Evolutionary conservation across 495 filamentous ascomycete species (phyloP).

Genomic region (Aspergillus panamensis): DNA sequence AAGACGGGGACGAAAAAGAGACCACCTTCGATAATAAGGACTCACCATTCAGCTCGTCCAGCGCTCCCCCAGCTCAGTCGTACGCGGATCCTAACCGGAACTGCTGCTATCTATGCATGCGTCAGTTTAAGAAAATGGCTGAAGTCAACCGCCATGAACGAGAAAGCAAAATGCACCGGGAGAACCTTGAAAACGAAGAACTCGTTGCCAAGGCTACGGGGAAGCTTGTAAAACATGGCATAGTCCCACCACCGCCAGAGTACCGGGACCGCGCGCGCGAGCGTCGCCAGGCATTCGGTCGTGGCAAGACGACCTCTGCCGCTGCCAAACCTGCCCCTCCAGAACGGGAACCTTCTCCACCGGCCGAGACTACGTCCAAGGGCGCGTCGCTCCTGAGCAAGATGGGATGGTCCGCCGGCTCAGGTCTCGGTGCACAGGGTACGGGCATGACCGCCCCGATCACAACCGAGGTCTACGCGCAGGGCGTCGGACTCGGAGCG

Average conservation of each 20-base stretch:
- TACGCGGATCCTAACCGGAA: constrained; percentile 68
- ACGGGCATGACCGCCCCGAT: constrained; percentile 75
- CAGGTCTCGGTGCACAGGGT: constrained; percentile 76
- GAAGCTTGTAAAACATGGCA: constrained; percentile 55
- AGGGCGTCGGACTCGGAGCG: constrained; percentile 82
- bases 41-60: constrained; percentile 15
- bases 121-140: constrained; percentile 64
- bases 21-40: constrained; percentile 11
- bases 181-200: constrained; percentile 61
- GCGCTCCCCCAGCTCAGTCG: constrained; percentile 46
- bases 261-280: constrained; percentile 86
- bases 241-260: constrained; percentile 34
- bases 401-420: constrained; percentile 84
- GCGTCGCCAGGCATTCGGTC: constrained; percentile 71
- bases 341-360: constrained; percentile 30
- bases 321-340: constrained; percentile 29
- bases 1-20: constrained; percentile 30
- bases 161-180: constrained; percentile 67
- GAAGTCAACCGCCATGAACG: constrained; percentile 76
- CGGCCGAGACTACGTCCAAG: constrained; percentile 59
- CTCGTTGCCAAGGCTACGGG: constrained; percentile 55
- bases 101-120: constrained; percentile 74
- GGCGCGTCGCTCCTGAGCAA: constrained; percentile 81
- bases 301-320: constrained; percentile 51
- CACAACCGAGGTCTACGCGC: constrained; percentile 71